Evolutionary conservation across 2,329 filamentous ascomycete genomes (phyloP).

Genomic region (Alternaria brassicae): DNA sequence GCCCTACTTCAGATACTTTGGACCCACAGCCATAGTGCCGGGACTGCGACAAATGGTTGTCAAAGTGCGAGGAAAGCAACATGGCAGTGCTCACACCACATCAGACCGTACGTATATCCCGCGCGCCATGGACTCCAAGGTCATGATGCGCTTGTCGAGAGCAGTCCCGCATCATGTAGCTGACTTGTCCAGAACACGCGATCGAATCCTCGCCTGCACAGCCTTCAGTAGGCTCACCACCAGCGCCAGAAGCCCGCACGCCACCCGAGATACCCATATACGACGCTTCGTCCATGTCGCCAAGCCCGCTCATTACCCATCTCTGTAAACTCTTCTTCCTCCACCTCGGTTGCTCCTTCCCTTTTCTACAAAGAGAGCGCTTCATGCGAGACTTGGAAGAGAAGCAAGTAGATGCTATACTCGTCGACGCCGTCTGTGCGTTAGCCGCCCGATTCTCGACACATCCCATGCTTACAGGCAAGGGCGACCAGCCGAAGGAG

Average conservation of each 20-base stretch:
- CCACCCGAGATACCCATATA: constrained; percentile 69
- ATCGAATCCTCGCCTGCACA: constrained; percentile 48
- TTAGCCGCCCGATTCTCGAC: constrained; percentile 80
- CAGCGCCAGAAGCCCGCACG: constrained; percentile 51
- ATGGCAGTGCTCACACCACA: constrained; percentile 65
- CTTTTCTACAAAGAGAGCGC: constrained; percentile 75
- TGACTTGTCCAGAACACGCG: constrained; percentile 27
- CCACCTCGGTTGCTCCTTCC: constrained; percentile 84
- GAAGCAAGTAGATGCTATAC: constrained; percentile 80
- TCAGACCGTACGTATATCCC: constrained; percentile 53
- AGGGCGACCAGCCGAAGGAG: constrained; percentile 58
- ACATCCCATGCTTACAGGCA: constrained; percentile 60
- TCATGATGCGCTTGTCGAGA: neutral
- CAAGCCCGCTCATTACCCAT: constrained; percentile 76
- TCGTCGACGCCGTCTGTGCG: constrained; percentile 86
- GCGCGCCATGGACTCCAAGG: neutral
- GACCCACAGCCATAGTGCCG: constrained; percentile 87
- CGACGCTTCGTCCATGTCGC: constrained; percentile 74
- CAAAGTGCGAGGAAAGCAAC: constrained; percentile 71
- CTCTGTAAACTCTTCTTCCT: constrained; percentile 82
- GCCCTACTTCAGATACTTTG: constrained; percentile 90
- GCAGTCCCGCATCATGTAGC: neutral
- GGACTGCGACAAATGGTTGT: constrained; percentile 94
- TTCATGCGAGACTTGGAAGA: constrained; percentile 80
- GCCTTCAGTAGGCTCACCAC: constrained; percentile 38